A percentile compares a stretch with the other conserved stretches of the same genome.
phyloP scores from a whole-genome alignment of 768 basidiomycete species.

The Collybia sp. region DNA sequence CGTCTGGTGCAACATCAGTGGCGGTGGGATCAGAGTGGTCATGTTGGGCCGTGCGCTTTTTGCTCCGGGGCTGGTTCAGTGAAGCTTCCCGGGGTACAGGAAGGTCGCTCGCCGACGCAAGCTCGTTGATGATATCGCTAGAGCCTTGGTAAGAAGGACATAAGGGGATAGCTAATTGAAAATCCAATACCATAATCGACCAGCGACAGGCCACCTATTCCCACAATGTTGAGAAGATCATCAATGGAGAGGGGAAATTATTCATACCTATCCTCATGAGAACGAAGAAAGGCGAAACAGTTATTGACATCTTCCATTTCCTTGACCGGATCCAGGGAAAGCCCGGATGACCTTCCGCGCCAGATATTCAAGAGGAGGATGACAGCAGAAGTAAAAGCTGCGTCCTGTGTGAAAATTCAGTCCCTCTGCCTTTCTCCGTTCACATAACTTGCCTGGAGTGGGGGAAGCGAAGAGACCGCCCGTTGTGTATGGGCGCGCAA shows the following conservation, averaged over 20 bases:
- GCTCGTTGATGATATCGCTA: no score
- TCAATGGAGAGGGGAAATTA: neutral
- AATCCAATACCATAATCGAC: neutral
- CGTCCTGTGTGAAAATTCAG: constrained; percentile 17
- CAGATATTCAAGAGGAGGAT: constrained; percentile 65
- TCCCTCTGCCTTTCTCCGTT: neutral
- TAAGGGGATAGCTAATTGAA: no score
- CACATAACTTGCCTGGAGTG: constrained; percentile 26
- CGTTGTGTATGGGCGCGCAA: constrained; percentile 46
- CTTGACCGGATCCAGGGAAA: constrained; percentile 37
- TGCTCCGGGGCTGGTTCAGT: no score
- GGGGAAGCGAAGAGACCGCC: constrained; percentile 24
- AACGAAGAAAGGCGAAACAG: constrained; percentile 26
- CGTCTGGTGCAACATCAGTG: no score
- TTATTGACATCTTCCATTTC: constrained; percentile 59
- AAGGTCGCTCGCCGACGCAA: no score
- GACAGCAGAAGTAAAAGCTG: constrained; percentile 36
- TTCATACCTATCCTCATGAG: neutral
- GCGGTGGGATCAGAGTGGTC: no score
- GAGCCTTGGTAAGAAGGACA: no score
- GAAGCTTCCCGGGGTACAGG: no score
- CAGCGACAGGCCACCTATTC: neutral
- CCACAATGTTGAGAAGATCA: neutral
- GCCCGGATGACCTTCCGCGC: constrained; percentile 48
- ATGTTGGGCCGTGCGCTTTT: no score